Evolutionary conservation across 2,329 filamentous ascomycete genomes (phyloP).

Genomic region (Microcyclosporella mali): DNA sequence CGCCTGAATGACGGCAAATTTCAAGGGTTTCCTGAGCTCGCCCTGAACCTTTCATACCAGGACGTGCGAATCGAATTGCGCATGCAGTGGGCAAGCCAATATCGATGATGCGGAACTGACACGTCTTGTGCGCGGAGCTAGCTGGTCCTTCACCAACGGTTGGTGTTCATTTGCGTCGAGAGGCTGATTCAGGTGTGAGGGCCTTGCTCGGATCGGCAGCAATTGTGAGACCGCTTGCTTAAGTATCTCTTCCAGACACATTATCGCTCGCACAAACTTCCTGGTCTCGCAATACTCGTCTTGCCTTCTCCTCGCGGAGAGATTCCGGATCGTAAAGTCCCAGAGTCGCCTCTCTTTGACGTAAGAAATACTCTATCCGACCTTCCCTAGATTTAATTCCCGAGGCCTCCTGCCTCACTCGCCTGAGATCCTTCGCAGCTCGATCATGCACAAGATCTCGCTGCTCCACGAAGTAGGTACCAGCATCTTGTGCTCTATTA

Average conservation of each 20-base stretch:
- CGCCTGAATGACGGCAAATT: too few relatives aligned
- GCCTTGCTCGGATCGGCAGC: too few relatives aligned
- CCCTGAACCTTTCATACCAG: too few relatives aligned
- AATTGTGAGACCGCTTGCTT: too few relatives aligned
- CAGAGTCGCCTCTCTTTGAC: slow-evolving; percentile 58
- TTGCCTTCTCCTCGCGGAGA: slow-evolving; percentile 41
- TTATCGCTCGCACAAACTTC: slow-evolving; percentile 42
- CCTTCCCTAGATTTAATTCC: slow-evolving; percentile 43
- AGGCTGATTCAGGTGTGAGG: too few relatives aligned
- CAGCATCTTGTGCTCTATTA: slow-evolving; percentile 59
- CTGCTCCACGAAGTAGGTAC: slow-evolving; percentile 58
- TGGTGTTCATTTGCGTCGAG: too few relatives aligned
- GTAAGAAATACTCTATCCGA: slow-evolving; percentile 71
- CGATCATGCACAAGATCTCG: slow-evolving; percentile 60
- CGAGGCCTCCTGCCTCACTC: slow-evolving; percentile 47
- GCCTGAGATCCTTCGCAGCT: slow-evolving; percentile 57
- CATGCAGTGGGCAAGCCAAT: too few relatives aligned
- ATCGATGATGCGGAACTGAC: too few relatives aligned
- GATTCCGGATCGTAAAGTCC: slow-evolving; percentile 36
- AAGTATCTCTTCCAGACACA: slow-evolving; percentile 2
- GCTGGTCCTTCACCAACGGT: too few relatives aligned
- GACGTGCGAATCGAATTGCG: too few relatives aligned
- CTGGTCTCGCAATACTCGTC: slow-evolving; percentile 40
- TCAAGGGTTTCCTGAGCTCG: too few relatives aligned
- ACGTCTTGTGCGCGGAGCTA: too few relatives aligned